Base-by-base conservation (phyloP, 352 stramenopile species). In the Pythium dissotocum region DNA sequence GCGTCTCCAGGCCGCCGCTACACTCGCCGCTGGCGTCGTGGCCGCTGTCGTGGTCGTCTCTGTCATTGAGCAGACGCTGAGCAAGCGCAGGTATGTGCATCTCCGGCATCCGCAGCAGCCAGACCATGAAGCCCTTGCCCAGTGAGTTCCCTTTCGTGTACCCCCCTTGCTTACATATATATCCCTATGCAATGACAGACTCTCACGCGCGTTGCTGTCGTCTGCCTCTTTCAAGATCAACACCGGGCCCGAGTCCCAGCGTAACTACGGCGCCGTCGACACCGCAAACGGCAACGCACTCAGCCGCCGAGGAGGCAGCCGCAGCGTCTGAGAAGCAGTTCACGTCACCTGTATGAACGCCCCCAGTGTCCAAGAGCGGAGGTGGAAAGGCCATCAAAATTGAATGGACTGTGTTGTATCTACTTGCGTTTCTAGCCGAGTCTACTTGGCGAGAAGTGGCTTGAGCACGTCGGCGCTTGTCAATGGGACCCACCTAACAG, bases 1-100 rank as follows among this genome's bases (percentile, higher is more conserved):
- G 8, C 72, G 78, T 16, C 60, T 90, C 49, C 83, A 89, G 55
- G 67, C 77, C 0, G 65, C 64, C 4, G 79, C 76, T 6, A 72
- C 73, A 54, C 72, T 88, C n/a, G 75, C 67, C 0, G 78, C 69
- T 5, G 57, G 58, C 8, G 58, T 75, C 8, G 8, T 70, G 16
- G 26, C 46, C 13, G 63, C 63, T 5, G 13, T 70, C 38, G 42
- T 69, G 0, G 8, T 75, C 18, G 46, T 70, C 30, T 70, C 69
- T 6, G 44, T 52, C 3, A 38, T 61, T 1, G 62, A 67, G 28
- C 69, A 68, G 18, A 8, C n/a, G 2, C 18, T 67, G 13, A 38
- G 8, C 36, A 35, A 28, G n/a, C 42, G 32, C 52, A 75, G 69
- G 69, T 75, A 75, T 49, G 62, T 68, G 16, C 40, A 36, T 28